Conservation (phyloP, 2,329 filamentous ascomycete genomes). For the Seiridium unicorne region DNA sequence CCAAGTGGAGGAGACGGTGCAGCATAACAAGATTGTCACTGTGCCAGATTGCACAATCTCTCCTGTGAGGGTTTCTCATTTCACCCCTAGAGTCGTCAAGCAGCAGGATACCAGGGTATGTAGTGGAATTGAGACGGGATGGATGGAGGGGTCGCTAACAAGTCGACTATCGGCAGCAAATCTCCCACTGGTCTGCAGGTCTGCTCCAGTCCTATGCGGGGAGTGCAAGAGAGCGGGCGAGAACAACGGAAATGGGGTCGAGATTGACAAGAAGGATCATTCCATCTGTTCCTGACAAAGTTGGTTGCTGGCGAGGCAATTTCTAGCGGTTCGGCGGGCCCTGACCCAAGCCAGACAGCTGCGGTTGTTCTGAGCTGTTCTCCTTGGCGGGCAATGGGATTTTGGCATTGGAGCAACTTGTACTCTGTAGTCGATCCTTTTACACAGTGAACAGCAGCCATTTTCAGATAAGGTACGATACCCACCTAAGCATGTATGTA, state of each 20-base stretch:
- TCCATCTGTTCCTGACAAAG: too few species aligned
- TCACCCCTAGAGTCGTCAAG: neutral
- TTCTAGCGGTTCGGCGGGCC: too few species aligned
- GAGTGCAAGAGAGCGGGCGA: neutral
- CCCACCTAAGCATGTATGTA: neutral
- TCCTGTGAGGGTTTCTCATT: neutral
- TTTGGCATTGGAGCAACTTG: neutral
- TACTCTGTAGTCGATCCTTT: neutral
- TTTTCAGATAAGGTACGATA: neutral
- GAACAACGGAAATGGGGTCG: too few species aligned
- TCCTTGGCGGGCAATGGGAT: too few species aligned
- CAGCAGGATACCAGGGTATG: neutral
- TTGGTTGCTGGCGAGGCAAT: too few species aligned
- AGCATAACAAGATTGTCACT: neutral
- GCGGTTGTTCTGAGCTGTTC: too few species aligned
- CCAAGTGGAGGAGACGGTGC: neutral
- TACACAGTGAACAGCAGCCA: neutral
- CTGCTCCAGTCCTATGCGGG: neutral
- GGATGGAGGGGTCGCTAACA: conserved; percentile 3
- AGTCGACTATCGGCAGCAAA: conserved; percentile 7
- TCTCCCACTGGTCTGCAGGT: conserved; percentile 4
- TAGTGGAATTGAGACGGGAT: neutral
- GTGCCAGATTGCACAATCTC: neutral
- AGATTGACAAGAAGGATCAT: too few species aligned
- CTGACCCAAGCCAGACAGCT: too few species aligned